Evolutionary conservation across 2,329 filamentous ascomycete species (phyloP).

Genomic region (Dendrostoma leiphaemia): DNA sequence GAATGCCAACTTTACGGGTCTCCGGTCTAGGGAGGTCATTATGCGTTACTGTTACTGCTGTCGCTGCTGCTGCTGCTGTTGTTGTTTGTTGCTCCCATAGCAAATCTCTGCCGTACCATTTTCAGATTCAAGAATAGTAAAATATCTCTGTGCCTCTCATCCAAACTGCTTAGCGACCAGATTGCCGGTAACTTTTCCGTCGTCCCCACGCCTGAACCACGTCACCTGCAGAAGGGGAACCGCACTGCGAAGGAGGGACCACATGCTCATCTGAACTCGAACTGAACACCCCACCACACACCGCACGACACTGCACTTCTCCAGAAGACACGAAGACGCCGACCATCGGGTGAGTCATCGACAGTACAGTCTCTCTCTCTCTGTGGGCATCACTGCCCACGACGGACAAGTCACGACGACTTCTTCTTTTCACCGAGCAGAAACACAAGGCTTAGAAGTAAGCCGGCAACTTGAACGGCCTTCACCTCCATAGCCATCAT

Average conservation of each 20-base stretch:
- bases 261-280: neutral
- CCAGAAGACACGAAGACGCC: too few relatives aligned
- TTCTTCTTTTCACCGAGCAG: constrained; percentile 6
- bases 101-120: constrained; percentile 11
- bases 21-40: neutral
- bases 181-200: too few relatives aligned
- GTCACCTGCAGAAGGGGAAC: neutral
- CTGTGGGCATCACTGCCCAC: too few relatives aligned
- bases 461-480: neutral
- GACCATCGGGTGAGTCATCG: too few relatives aligned
- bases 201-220: constrained; percentile 1
- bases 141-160: too few relatives aligned
- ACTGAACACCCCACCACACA: neutral
- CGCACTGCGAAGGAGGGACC: neutral
- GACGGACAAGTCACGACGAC: too few relatives aligned
- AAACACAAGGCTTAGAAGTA: constrained; percentile 6
- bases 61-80: neutral
- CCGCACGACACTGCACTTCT: too few relatives aligned
- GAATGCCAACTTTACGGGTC: neutral
- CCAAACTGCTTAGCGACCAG: too few relatives aligned
- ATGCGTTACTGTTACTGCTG: neutral
- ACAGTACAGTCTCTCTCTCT: too few relatives aligned
- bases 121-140: too few relatives aligned
- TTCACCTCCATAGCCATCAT: constrained; percentile 18
- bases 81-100: neutral